Base-by-base conservation (phyloP, 1,284 basidiomycete species). In the Fereydounia khargensis region DNA sequence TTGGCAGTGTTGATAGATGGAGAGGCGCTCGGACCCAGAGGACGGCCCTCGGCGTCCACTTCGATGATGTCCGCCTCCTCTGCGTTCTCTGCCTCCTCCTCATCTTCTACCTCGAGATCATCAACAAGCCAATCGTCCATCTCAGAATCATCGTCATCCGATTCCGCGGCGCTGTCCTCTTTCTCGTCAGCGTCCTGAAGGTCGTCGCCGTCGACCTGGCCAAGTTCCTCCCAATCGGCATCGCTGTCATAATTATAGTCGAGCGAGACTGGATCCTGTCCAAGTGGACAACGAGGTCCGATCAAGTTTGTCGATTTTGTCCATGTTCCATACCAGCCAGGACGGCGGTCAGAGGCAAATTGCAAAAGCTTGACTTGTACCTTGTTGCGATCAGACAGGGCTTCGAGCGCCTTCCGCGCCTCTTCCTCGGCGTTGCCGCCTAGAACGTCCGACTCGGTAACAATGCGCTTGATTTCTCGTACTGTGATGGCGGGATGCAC, bases 71-170 rank as follows among this genome's bases (percentile, higher is more conserved):
- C 51, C 22, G 48, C 52, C 19, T 62, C 68, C 8, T 48, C 39
- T 4, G 42, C 21, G 13, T 36, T 38, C 14, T 39, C 46, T 14
- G 42, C 49, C 18, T 58, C 63, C 14, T 51, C 65, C 13, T 64
- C 65, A 17, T 66, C 65, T n/a, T 64, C 68, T 10, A 65, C 68
- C 40, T 74, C 72, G 17, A 73, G 33, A 32, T 74, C 72, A 35
- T 74, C 70, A 6, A 68, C 70, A 9, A 74, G 59, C 69, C 69
- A 74, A 28, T 73, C 72, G 37, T 70, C 67, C 69, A 73, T 68
- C 45, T 74, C 72, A 4, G 68, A 71, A 33, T 73, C 70, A n/a
- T 55, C 58, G 18, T 52, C 53, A 10, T 70, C 65, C 2, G 65
- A 67, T 13, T 27, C 45, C 2, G 37, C 39, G 7, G 51, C 52